Evolutionary conservation across 1,284 basidiomycete genomes (phyloP).

Genomic region (Leccinum subrobustum): DNA sequence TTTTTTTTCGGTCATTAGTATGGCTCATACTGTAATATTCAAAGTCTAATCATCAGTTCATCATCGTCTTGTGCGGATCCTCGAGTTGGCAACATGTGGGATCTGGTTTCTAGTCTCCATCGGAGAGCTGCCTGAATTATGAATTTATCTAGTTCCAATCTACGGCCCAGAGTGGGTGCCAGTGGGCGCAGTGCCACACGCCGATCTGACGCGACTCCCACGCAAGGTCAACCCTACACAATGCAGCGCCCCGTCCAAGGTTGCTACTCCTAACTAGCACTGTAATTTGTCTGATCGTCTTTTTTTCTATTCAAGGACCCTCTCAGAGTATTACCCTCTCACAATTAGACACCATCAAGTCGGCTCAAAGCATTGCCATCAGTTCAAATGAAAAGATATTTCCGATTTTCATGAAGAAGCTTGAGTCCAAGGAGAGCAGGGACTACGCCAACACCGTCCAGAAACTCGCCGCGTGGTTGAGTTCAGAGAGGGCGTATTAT

Average conservation of each 20-base stretch:
- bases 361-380: slow-evolving; percentile 20
- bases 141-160: not conserved
- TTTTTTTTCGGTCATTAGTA: not conserved
- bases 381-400: slow-evolving; percentile 31
- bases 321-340: not conserved
- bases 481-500: slow-evolving; percentile 35
- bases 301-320: slow-evolving; percentile 3
- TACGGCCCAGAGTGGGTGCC: not conserved
- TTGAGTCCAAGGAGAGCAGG: slow-evolving; percentile 23
- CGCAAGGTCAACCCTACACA: not conserved
- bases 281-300: slow-evolving; percentile 4
- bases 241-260: slow-evolving; percentile 2
- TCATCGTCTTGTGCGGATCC: not conserved
- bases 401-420: slow-evolving; percentile 29
- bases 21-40: not conserved
- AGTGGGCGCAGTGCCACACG: not conserved
- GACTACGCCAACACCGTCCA: slow-evolving; percentile 20
- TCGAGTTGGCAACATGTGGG: not conserved
- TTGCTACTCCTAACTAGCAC: slow-evolving; percentile 3
- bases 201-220: not conserved
- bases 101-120: not conserved
- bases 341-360: slow-evolving; percentile 17
- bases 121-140: not conserved
- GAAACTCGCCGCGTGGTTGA: slow-evolving; percentile 25
- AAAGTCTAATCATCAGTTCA: not conserved